Evolutionary conservation across 148 eudicot genomes (phyloP).

Genomic region (Vaccinium corymbosum): DNA sequence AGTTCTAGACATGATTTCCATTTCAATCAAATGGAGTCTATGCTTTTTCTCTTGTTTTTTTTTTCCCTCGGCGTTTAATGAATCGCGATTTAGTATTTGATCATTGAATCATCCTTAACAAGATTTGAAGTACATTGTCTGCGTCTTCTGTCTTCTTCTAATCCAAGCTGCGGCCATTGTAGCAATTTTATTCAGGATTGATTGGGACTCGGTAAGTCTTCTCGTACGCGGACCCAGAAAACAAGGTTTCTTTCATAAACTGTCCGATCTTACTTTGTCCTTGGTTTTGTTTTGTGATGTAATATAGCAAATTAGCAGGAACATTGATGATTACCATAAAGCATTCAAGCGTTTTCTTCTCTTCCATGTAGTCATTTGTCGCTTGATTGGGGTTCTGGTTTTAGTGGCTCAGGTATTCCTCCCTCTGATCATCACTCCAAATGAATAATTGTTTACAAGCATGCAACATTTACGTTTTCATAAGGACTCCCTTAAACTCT

Average conservation of each 20-base stretch:
- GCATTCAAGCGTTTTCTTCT: constrained; percentile 13
- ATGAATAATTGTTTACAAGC: neutral
- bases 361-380: constrained; percentile 17
- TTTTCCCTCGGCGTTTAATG: neutral
- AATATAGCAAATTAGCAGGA: constrained; percentile 14
- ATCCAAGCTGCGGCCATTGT: constrained; percentile 18
- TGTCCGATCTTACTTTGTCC: neutral
- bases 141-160: constrained; percentile 16
- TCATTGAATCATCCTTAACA: constrained; percentile 10
- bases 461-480: neutral
- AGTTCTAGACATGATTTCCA: neutral
- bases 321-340: constrained; percentile 12
- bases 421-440: neutral
- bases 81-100: neutral
- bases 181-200: constrained; percentile 22
- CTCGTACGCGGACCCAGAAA: neutral
- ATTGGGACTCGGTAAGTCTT: constrained; percentile 21
- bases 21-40: neutral
- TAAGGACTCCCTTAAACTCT: neutral
- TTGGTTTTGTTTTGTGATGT: neutral
- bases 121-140: constrained; percentile 15
- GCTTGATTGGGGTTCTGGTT: constrained; percentile 8
- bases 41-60: neutral
- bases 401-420: constrained; percentile 20
- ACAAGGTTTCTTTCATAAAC: neutral